Evolutionary conservation across 2,329 filamentous ascomycete genomes (phyloP).

Genomic region (Exophiala viscosa): DNA sequence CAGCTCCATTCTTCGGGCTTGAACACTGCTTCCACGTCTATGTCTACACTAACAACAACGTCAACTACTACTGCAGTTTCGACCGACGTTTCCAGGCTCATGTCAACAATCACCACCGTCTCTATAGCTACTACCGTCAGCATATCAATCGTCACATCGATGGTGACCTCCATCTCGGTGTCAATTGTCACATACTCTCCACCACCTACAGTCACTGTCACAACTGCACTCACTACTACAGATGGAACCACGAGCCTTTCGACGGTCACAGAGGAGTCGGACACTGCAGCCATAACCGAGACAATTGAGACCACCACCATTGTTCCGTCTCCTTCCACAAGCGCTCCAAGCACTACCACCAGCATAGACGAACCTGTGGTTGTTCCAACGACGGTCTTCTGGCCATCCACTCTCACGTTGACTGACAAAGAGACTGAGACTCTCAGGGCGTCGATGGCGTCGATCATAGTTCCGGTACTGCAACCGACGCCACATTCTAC

Average conservation of each 20-base stretch:
- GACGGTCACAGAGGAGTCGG: not conserved
- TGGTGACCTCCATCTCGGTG: slow-evolving; percentile 2
- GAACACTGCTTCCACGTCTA: not conserved
- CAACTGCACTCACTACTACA: slow-evolving; percentile 1
- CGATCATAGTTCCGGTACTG: not conserved
- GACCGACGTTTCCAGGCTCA: not conserved
- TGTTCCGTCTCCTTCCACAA: too few relatives aligned
- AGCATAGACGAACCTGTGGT: not conserved
- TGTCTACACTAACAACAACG: not conserved
- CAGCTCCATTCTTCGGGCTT: not conserved
- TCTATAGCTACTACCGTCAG: not conserved
- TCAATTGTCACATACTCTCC: slow-evolving; percentile 7
- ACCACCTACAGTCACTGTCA: not conserved
- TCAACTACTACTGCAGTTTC: not conserved
- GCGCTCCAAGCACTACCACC: not conserved
- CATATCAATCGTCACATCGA: not conserved
- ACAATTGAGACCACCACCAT: too few relatives aligned
- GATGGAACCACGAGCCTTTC: not conserved
- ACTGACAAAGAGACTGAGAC: not conserved
- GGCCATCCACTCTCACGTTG: too few relatives aligned
- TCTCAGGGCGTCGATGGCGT: not conserved
- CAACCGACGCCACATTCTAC: not conserved
- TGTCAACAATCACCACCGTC: not conserved
- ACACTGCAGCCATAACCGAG: too few relatives aligned
- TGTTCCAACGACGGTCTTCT: not conserved